Conservation (phyloP, 345 rosid genomes). For the Eutrema yunnanense region DNA sequence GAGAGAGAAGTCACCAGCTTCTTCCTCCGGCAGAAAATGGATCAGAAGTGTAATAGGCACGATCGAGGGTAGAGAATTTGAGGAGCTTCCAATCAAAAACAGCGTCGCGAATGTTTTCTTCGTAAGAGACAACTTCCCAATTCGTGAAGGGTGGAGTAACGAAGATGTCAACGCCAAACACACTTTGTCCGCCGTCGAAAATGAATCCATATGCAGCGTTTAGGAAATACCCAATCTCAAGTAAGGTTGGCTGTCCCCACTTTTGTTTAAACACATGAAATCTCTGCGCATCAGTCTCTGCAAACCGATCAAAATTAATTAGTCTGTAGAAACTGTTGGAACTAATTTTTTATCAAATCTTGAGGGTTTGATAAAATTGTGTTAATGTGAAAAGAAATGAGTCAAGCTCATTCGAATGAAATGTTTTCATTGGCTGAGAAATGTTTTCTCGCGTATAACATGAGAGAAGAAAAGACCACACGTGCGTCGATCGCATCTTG, state of each 20-base stretch:
- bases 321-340: too few species aligned
- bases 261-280: constrained; percentile 12
- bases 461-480: too few species aligned
- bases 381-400: too few species aligned
- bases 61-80: neutral
- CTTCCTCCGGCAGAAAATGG: neutral
- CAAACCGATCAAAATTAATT: too few species aligned
- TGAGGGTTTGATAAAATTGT: too few species aligned
- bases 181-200: neutral
- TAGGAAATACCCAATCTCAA: neutral
- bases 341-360: too few species aligned
- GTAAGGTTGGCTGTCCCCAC: neutral
- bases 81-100: neutral
- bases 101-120: constrained; percentile 11
- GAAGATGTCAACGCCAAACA: constrained; percentile 19
- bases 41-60: neutral
- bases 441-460: too few species aligned
- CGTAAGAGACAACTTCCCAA: constrained; percentile 8
- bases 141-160: neutral
- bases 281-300: neutral
- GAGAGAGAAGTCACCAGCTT: neutral
- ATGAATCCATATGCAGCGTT: neutral
- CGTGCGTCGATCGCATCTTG: too few species aligned
- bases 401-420: too few species aligned
- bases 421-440: too few species aligned